Base-by-base conservation (phyloP, 2,329 filamentous ascomycete genomes). In the Cladosporium sp. region DNA sequence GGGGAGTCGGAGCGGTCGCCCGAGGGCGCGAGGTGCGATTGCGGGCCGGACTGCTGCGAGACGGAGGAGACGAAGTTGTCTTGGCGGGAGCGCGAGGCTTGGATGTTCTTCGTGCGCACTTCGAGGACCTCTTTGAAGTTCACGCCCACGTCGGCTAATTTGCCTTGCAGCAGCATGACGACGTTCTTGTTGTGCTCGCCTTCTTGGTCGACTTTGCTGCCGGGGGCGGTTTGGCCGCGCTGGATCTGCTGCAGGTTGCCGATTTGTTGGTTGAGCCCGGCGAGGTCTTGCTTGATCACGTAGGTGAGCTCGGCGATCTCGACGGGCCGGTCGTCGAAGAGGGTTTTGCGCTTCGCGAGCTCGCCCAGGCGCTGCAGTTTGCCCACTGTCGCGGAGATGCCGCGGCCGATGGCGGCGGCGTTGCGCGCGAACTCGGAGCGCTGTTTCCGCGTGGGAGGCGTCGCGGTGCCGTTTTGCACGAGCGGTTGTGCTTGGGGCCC, bases 131-230 rank as follows among this genome's bases (percentile, higher is more conserved):
- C 92, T 72, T 97, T 97, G 79, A 98, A 97, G 69, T 92, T 95
- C 57, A 86, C 89, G 22, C 87, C 88, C 3, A 98, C 92, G 65
- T 95, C 90, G 37, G 90, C 92, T 38, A 97, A 77, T 66, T 93
- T 93, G 57, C 89, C 89, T 72, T 96, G 90, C 14, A 97, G 75
- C 67, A 97, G 79, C 57, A 95, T 84, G 3, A 96, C 88, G 32
- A 97, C 93, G 66, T 97, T 96, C 72, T 95, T 95, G 76, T 95
- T 95, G 74, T 98, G 95, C 68, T 97, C 91, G 61, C 90, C 90
- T 70, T 95, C 89, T 67, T 96, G 91, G 56, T 83, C 80, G 9
- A 65, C 56, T 54, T 43, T 58, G 48, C 28, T 54, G 45, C 28
- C 34, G 32, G 19, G 8, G 28, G n/a, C 16, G 13, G 35, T 31